Conservation (phyloP, 2,329 filamentous ascomycete genomes). For the Paecilomyces niveus region DNA sequence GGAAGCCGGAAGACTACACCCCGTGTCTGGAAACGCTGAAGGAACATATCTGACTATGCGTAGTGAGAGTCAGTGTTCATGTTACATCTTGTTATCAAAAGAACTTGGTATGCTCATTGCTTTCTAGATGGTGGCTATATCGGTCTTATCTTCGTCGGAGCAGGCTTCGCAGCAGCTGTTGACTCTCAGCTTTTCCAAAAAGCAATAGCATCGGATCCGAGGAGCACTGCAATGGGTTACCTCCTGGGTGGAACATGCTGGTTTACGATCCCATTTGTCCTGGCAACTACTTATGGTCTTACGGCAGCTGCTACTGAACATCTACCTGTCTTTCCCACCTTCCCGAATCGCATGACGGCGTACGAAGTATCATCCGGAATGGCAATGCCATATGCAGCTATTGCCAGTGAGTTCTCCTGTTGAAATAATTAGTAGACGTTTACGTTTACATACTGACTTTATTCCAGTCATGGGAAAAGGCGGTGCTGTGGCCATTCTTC, state of each 20-base stretch:
- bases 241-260: conserved; percentile 15
- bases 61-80: not conserved
- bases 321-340: conserved; percentile 1
- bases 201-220: conserved; percentile 18
- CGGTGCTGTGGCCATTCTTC: conserved; percentile 15
- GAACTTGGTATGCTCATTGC: not conserved
- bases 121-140: not conserved
- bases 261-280: conserved; percentile 19
- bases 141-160: conserved; percentile 12
- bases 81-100: not conserved
- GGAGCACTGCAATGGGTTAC: conserved; percentile 13
- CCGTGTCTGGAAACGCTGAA: conserved; percentile 17
- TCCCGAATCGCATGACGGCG: conserved; percentile 12
- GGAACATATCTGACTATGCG: conserved; percentile 2
- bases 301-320: conserved; percentile 16
- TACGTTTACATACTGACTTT: not conserved
- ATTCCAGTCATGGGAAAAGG: conserved; percentile 16
- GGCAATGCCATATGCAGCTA: conserved; percentile 21
- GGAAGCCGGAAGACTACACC: conserved; percentile 10
- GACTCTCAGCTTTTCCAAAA: conserved; percentile 17
- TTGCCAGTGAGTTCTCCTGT: conserved; percentile 7
- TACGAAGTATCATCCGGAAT: conserved; percentile 11
- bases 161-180: conserved; percentile 13
- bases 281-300: conserved; percentile 19
- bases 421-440: not conserved